These are phyloP conservation scores for Arctium lappa DNA, from an alignment of 129 eudicot species.

Conservation along the genomic window DNA sequence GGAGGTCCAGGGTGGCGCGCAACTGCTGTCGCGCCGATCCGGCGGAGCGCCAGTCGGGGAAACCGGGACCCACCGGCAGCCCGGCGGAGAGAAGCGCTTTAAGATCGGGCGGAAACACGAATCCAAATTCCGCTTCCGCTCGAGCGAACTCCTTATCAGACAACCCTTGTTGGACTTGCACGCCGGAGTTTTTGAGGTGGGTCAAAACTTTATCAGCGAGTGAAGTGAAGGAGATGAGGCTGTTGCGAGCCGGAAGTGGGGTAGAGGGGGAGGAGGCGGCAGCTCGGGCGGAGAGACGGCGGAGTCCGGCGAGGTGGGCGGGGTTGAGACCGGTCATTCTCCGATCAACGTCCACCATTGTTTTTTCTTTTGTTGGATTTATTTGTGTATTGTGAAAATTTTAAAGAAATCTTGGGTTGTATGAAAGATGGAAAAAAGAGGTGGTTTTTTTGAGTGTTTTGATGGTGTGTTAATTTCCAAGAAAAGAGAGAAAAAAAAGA, in stretches of 20 bases:
- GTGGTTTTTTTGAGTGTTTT: background rate
- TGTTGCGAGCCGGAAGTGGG: slow-evolving; percentile 69
- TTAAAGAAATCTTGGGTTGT: background rate
- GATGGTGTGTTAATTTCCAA: background rate
- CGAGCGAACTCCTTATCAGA: slow-evolving; percentile 69
- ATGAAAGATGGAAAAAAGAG: slow-evolving; percentile 1
- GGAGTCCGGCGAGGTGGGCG: slow-evolving; percentile 90
- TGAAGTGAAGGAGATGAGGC: slow-evolving; percentile 71
- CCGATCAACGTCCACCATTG: slow-evolving; percentile 93
- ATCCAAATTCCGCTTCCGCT: slow-evolving; percentile 94
- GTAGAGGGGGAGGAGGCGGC: slow-evolving; percentile 78
- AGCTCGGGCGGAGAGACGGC: slow-evolving; percentile 95
- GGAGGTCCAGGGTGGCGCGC: slow-evolving; percentile 64
- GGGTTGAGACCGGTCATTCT: slow-evolving; percentile 91
- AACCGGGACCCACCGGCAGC: slow-evolving; percentile 82
- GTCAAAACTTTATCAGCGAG: slow-evolving; percentile 70
- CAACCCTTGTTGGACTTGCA: slow-evolving; percentile 56
- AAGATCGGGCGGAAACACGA: slow-evolving; percentile 87
- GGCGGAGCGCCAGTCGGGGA: slow-evolving; percentile 89
- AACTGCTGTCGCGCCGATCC: slow-evolving; percentile 63
- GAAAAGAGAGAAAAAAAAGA: background rate
- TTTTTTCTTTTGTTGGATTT: background rate
- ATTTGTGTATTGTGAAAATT: background rate
- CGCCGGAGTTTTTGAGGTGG: slow-evolving; percentile 55
- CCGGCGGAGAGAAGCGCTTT: slow-evolving; percentile 78